A percentile compares a stretch with the other conserved stretches of the same genome.
phyloP scores from a whole-genome alignment of 2,329 filamentous ascomycete species.

The Byssochlamys sp. region DNA sequence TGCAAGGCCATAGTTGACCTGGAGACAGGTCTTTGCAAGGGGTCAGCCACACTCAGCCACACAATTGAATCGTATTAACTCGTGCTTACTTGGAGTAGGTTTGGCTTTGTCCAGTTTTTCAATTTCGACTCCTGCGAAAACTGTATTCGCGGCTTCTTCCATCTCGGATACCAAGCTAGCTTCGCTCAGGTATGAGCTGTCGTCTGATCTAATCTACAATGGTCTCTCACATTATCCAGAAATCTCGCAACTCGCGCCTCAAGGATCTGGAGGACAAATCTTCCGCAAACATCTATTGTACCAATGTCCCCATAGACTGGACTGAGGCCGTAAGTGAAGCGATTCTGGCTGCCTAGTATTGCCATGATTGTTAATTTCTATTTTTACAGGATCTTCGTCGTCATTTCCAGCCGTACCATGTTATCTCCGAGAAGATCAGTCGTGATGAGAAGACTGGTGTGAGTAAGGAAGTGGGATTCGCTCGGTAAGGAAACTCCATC shows the following conservation, averaged over 20 bases:
- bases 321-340: conserved; percentile 66
- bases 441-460: conserved; percentile 76
- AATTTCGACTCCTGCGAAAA: conserved; percentile 81
- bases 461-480: conserved; percentile 93
- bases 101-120: conserved; percentile 93
- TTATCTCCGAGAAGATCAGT: conserved; percentile 89
- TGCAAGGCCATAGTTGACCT: conserved; percentile 98
- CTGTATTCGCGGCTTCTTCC: conserved; percentile 91
- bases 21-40: conserved; percentile 86
- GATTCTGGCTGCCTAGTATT: not conserved
- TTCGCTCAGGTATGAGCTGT: conserved; percentile 66
- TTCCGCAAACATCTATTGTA: conserved; percentile 96
- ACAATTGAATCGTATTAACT: conserved; percentile 3
- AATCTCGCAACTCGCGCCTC: conserved; percentile 95
- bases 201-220: not conserved
- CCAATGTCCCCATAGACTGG: conserved; percentile 84
- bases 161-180: conserved; percentile 90
- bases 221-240: conserved; percentile 44
- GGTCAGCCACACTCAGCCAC: conserved; percentile 47
- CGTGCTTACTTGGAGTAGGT: conserved; percentile 47
- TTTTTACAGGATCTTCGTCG: conserved; percentile 60
- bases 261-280: conserved; percentile 84
- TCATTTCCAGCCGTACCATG: conserved; percentile 45
- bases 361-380: not conserved
- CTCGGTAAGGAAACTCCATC: conserved; percentile 54